Evolutionary conservation across 257 asterid species (phyloP).

Genomic region (Haberlea rhodopensis): DNA sequence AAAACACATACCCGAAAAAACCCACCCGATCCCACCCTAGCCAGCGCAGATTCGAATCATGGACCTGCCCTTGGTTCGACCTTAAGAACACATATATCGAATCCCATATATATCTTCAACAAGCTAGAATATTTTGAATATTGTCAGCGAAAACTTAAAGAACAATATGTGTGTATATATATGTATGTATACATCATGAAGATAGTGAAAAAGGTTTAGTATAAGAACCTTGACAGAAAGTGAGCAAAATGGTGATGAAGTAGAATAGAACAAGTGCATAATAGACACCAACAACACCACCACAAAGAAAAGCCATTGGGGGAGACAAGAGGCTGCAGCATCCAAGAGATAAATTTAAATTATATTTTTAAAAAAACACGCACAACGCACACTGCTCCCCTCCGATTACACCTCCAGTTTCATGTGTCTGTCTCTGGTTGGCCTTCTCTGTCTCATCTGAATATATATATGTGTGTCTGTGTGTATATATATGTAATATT

Average conservation of each 20-base stretch:
- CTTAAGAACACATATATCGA: no score
- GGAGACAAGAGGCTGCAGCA: constrained; percentile 12
- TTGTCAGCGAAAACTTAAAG: no score
- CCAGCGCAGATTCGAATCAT: no score
- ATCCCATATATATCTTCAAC: no score
- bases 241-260: constrained; percentile 40
- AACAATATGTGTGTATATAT: no score
- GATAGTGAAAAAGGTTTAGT: background rate
- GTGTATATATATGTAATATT: constrained; percentile 13
- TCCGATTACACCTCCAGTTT: background rate
- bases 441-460: constrained; percentile 37
- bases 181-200: background rate
- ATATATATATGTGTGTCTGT: constrained; percentile 11
- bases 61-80: no score
- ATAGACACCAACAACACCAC: constrained; percentile 25
- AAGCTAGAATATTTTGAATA: no score
- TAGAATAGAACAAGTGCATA: constrained; percentile 36
- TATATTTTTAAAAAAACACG: constrained; percentile 11
- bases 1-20: no score
- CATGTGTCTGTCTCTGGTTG: constrained; percentile 66
- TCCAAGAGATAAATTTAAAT: constrained; percentile 20
- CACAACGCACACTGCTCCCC: constrained; percentile 15
- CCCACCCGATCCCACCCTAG: no score
- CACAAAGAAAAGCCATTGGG: constrained; percentile 71
- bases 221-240: constrained; percentile 53